Evolutionary conservation across 371 early-diverging fungal species (phyloP).

Genomic region (Blakeslea trispora): DNA sequence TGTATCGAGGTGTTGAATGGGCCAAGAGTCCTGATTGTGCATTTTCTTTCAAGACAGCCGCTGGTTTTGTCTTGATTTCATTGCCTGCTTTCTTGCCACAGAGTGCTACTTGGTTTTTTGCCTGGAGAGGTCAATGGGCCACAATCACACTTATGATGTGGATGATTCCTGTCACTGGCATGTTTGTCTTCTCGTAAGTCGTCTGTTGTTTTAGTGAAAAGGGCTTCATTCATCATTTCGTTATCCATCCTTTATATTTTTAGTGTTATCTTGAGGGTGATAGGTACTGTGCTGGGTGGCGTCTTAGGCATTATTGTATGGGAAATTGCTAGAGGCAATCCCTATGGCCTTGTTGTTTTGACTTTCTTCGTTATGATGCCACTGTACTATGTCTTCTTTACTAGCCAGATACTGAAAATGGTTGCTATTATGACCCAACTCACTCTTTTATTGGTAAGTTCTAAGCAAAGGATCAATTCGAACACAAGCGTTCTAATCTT

Average conservation of each 20-base stretch:
- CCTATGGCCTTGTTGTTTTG: slow-evolving; percentile 38
- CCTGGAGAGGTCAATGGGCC: slow-evolving; percentile 50
- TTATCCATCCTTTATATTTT: too few species aligned
- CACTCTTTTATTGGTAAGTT: slow-evolving; percentile 30
- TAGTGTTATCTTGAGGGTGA: slow-evolving; percentile 34
- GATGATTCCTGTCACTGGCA: slow-evolving; percentile 42
- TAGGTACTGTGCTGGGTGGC: slow-evolving; percentile 40
- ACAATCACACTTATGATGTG: slow-evolving; percentile 43
- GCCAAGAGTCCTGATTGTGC: slow-evolving; percentile 22
- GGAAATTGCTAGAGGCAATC: slow-evolving; percentile 44
- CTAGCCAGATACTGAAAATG: slow-evolving; percentile 20
- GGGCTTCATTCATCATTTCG: too few species aligned
- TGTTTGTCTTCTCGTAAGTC: slow-evolving; percentile 40
- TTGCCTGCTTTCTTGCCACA: slow-evolving; percentile 36
- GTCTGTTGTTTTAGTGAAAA: too few species aligned
- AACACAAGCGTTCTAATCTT: too few species aligned
- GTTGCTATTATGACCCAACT: slow-evolving; percentile 34
- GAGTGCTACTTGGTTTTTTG: slow-evolving; percentile 37
- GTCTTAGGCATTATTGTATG: slow-evolving; percentile 44
- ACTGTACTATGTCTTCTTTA: slow-evolving; percentile 37
- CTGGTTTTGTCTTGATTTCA: slow-evolving; percentile 36
- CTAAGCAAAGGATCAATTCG: too few species aligned
- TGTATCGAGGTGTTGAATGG: slow-evolving; percentile 30
- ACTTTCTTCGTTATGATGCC: slow-evolving; percentile 28
- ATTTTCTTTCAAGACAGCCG: slow-evolving; percentile 43